phyloP scores from a whole-genome alignment of 805 yeast genomes.

The Ogataea saltuana region DNA sequence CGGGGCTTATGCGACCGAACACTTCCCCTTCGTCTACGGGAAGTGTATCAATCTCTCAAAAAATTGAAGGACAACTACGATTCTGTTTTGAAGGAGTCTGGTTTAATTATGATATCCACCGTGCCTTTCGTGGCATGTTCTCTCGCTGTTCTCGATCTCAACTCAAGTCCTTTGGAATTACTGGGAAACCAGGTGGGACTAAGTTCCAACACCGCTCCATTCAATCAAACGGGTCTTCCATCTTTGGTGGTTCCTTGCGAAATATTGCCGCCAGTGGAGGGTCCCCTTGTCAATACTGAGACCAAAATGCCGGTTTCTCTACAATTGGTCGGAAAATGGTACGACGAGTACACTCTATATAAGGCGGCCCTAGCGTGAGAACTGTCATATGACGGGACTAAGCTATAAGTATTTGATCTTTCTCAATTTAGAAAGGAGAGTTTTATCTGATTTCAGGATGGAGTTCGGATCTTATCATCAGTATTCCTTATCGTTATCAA shows the following conservation, averaged over 20 bases:
- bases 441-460: too few species aligned
- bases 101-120: slow-evolving; percentile 37
- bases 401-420: slow-evolving; percentile 2
- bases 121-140: slow-evolving; percentile 31
- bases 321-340: slow-evolving; percentile 37
- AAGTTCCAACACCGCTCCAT: slow-evolving; percentile 38
- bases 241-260: slow-evolving; percentile 39
- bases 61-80: slow-evolving; percentile 35
- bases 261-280: slow-evolving; percentile 33
- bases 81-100: slow-evolving; percentile 31
- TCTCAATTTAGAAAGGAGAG: not conserved
- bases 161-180: slow-evolving; percentile 26
- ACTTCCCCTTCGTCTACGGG: slow-evolving; percentile 36
- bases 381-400: slow-evolving; percentile 29
- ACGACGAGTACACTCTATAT: slow-evolving; percentile 33
- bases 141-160: slow-evolving; percentile 24
- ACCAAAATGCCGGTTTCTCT: slow-evolving; percentile 35
- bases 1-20: slow-evolving; percentile 34
- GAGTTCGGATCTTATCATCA: too few species aligned
- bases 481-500: too few species aligned
- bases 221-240: slow-evolving; percentile 41
- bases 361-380: slow-evolving; percentile 40
- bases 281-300: slow-evolving; percentile 19
- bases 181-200: slow-evolving; percentile 33
- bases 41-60: slow-evolving; percentile 35